These are phyloP conservation scores for Beauveria sp. DNA, from an alignment of 2,329 filamentous ascomycete genomes.

Conservation along the genomic window DNA sequence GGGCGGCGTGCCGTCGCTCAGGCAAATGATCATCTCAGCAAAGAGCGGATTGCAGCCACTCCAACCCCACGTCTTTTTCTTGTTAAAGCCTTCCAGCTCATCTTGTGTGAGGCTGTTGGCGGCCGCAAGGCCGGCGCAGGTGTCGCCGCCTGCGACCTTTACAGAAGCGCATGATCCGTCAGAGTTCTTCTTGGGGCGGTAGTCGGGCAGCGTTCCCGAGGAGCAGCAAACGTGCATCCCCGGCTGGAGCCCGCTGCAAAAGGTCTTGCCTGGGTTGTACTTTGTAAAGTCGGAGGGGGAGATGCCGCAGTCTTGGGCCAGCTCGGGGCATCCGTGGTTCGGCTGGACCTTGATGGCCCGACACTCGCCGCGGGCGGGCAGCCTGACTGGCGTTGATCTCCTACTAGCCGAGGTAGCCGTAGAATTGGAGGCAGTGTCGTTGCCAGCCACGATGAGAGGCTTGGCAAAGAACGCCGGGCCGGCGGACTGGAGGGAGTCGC, in stretches of 20 bases:
- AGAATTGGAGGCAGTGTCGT: no score
- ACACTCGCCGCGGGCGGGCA: not conserved
- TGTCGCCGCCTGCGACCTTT: constrained; percentile 23
- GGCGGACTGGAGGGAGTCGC: no score
- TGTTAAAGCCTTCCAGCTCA: constrained; percentile 19
- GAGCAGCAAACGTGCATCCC: constrained; percentile 31
- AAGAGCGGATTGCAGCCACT: constrained; percentile 14
- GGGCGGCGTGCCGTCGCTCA: constrained; percentile 16
- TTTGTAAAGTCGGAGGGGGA: constrained; percentile 28
- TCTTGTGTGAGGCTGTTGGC: constrained; percentile 14
- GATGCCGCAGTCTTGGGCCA: constrained; percentile 24
- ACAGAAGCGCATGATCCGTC: constrained; percentile 30
- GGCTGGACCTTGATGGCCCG: constrained; percentile 9
- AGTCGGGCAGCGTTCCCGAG: constrained; percentile 25
- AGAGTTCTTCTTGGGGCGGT: constrained; percentile 23
- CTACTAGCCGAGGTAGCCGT: no score
- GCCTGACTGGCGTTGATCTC: no score
- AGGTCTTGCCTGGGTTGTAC: constrained; percentile 18
- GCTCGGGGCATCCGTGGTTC: constrained; percentile 14
- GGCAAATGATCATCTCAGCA: constrained; percentile 15
- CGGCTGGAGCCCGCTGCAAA: constrained; percentile 26
- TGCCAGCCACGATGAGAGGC: no score
- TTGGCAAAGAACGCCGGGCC: no score
- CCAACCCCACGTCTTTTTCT: constrained; percentile 20
- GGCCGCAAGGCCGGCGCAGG: constrained; percentile 24